phyloP scores from a whole-genome alignment of 805 yeast genomes.

The Saccharomycopsis vini region DNA sequence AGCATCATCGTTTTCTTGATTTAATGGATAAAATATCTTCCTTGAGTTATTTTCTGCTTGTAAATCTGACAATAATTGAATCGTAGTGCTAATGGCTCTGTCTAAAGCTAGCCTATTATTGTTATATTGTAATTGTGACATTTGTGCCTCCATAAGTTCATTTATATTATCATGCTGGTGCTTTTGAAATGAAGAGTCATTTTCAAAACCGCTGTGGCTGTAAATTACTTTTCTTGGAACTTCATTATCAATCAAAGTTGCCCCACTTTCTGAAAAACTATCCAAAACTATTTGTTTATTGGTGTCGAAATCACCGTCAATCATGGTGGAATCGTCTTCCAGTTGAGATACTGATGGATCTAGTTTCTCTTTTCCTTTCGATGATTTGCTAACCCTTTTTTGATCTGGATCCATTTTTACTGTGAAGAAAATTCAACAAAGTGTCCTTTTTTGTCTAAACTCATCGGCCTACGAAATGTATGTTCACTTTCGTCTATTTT shows the following conservation, averaged over 20 bases:
- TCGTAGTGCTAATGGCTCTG: slow-evolving; percentile 47
- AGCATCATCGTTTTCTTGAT: slow-evolving; percentile 27
- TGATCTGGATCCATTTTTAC: no score
- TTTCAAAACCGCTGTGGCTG: slow-evolving; percentile 7
- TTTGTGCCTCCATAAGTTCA: slow-evolving; percentile 35
- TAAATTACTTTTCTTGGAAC: slow-evolving; percentile 14
- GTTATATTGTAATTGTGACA: slow-evolving; percentile 70
- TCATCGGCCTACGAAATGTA: no score
- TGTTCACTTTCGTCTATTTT: background rate
- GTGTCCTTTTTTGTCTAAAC: no score
- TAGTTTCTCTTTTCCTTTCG: slow-evolving; percentile 5
- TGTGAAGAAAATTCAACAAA: no score
- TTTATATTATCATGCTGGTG: background rate
- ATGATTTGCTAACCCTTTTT: no score
- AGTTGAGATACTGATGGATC: no score
- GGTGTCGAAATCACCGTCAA: slow-evolving; percentile 2
- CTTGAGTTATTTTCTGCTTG: slow-evolving; percentile 47
- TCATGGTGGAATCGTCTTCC: slow-evolving; percentile 8
- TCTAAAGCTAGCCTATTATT: slow-evolving; percentile 59
- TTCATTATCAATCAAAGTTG: slow-evolving; percentile 8
- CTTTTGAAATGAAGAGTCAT: slow-evolving; percentile 2
- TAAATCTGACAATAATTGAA: slow-evolving; percentile 42
- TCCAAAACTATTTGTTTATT: slow-evolving; percentile 2
- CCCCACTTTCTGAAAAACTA: slow-evolving; percentile 6
- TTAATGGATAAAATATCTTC: slow-evolving; percentile 56